These are phyloP conservation scores for Colletotrichum chlorophyti DNA, from an alignment of 2,329 filamentous ascomycete genomes.

Conservation along the genomic window DNA sequence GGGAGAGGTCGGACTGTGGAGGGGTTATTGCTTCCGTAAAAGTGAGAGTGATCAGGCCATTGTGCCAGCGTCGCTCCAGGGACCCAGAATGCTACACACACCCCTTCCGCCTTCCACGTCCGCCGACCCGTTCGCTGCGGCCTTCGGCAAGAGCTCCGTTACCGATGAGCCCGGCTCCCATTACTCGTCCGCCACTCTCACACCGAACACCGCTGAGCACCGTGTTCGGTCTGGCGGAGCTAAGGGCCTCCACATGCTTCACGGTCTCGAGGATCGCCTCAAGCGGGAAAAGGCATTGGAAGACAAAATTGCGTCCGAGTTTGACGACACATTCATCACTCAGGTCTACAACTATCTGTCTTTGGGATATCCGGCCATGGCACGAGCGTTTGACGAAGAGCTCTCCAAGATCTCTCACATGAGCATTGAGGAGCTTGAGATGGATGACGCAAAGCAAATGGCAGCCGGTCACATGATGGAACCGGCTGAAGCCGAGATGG, in stretches of 20 bases:
- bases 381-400: conserved; percentile 83
- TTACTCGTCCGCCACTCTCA: conserved; percentile 32
- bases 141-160: conserved; percentile 45
- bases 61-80: conserved; percentile 50
- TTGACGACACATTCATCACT: conserved; percentile 84
- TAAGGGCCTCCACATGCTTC: conserved; percentile 56
- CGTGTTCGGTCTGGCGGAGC: conserved; percentile 39
- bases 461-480: conserved; percentile 77
- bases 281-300: conserved; percentile 57
- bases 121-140: conserved; percentile 50
- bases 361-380: conserved; percentile 87
- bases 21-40: conserved; percentile 67
- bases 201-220: conserved; percentile 34
- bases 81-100: conserved; percentile 58
- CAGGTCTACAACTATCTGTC: conserved; percentile 98
- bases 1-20: conserved; percentile 75
- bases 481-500: conserved; percentile 51
- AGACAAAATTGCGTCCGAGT: conserved; percentile 69
- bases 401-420: conserved; percentile 81
- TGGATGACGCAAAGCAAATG: conserved; percentile 68
- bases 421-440: conserved; percentile 70
- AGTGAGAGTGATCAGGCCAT: conserved; percentile 43
- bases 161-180: conserved; percentile 48
- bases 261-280: conserved; percentile 58
- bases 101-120: conserved; percentile 50